Evolutionary conservation across 805 yeast genomes (phyloP).

Genomic region (Diddensiella santjacobensis): DNA sequence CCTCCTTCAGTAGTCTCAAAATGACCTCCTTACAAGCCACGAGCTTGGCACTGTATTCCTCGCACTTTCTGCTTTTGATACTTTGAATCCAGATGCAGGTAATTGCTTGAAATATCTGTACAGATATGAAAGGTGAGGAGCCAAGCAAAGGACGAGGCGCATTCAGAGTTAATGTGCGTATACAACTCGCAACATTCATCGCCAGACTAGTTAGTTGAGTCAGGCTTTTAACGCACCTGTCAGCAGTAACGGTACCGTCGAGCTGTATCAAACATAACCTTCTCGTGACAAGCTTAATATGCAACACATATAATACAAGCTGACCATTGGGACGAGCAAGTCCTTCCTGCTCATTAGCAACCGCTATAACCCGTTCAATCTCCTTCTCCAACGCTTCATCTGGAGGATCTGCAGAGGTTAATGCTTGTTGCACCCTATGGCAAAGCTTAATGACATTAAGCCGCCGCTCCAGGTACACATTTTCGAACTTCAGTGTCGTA

Average conservation of each 20-base stretch:
- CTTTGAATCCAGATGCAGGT: conserved; percentile 6
- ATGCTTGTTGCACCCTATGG: neutral
- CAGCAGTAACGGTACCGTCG: neutral
- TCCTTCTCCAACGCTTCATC: neutral
- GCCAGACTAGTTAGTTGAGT: neutral
- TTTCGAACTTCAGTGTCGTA: neutral
- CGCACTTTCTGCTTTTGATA: neutral
- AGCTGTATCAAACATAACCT: neutral
- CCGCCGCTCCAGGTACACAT: conserved; percentile 1
- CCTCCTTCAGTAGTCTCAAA: neutral
- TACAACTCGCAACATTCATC: neutral
- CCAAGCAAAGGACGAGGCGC: conserved; percentile 1
- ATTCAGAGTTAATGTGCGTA: neutral
- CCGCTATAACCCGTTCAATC: neutral
- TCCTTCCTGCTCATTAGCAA: conserved; percentile 1
- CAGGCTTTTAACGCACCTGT: neutral
- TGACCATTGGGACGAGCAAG: conserved; percentile 4
- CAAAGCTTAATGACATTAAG: neutral
- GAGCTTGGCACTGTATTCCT: neutral
- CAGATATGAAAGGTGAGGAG: conserved; percentile 1
- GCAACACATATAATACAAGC: neutral
- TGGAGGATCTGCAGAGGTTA: neutral
- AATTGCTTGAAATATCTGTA: conserved; percentile 1
- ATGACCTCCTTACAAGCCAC: conserved; percentile 4
- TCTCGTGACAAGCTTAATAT: conserved; percentile 1